Conservation (phyloP, 345 rosid species). For the Cardamine occulta region DNA sequence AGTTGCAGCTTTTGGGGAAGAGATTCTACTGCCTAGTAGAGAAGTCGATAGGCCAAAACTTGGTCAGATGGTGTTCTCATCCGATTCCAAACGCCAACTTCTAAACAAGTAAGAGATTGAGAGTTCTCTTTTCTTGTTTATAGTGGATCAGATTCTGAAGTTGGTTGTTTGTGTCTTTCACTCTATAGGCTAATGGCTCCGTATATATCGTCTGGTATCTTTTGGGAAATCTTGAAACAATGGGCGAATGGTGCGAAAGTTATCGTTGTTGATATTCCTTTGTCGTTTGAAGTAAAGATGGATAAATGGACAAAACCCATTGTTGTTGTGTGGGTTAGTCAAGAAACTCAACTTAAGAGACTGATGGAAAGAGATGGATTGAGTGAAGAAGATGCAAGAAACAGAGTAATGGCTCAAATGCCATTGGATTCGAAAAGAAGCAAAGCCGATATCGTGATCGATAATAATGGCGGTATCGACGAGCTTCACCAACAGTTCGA, state of each 20-base stretch:
- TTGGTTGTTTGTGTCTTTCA: neutral
- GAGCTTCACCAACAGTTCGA: conserved; percentile 65
- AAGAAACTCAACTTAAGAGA: conserved; percentile 74
- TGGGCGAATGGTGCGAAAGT: conserved; percentile 77
- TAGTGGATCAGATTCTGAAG: neutral
- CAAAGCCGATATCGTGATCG: conserved; percentile 81
- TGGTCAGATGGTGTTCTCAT: conserved; percentile 86
- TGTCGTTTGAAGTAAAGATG: conserved; percentile 83
- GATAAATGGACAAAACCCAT: conserved; percentile 86
- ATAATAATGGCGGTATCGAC: conserved; percentile 70
- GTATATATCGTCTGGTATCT: conserved; percentile 74
- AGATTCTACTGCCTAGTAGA: conserved; percentile 58
- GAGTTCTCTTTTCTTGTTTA: neutral
- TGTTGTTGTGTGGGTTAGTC: conserved; percentile 65
- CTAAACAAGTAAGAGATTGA: conserved; percentile 58
- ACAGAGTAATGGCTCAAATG: conserved; percentile 84
- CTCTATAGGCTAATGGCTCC: conserved; percentile 74
- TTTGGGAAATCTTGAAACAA: conserved; percentile 62
- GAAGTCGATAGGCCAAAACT: conserved; percentile 75
- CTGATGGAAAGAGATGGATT: conserved; percentile 70
- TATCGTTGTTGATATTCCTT: conserved; percentile 80
- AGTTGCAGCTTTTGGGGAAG: conserved; percentile 65
- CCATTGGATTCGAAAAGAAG: conserved; percentile 64
- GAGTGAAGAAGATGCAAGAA: conserved; percentile 73
- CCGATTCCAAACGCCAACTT: conserved; percentile 74